Evolutionary conservation across 257 asterid species (phyloP), one percentile per base, ranked within the genome.

Genomic region (Rehmannia glutinosa): DNA sequence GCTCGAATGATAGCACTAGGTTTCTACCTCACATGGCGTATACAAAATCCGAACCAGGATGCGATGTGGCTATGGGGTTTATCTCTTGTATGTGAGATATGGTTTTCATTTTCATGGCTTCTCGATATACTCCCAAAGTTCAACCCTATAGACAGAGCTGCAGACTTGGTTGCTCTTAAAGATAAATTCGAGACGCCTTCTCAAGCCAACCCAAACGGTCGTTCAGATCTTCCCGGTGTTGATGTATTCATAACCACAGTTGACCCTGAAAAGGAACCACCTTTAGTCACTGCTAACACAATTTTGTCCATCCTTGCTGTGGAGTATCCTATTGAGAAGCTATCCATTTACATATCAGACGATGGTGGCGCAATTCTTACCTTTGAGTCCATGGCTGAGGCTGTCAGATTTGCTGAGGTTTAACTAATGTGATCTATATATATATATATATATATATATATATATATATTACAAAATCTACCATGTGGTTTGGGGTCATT

Each of bases 31-130:
- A 47, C 50, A 20, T 88, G 96, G 96, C 76, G 96, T 5, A 28
- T 86, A 20, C 46, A 1, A 42, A 86, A 88, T 64, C 91, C 96
- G 0, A 88, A 88, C 62, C 36, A 27, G 1, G 86, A 86, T 2
- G 96, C 96, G 24, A 74, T 86, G 84, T 82, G 83, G 87, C 55
- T 88, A 9, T 88, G 96, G 96, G 96, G 78, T 1, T 35, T 82
- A 30, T 88, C 96, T 2, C 73, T 86, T 24, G 85, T 77, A 17
- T 88, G 96, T 57, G 96, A 88, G 70, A 45, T 86, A 36, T 88
- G 93, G 96, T 88, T 88, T 70, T 87, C 96, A 54, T 82, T 88
- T 65, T 88, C 96, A 57, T 88, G 96, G 96, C 62, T 88, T 3
- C 96, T 88, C 38, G 96, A 88, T 53, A 75, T 86, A 5, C 86